Evolutionary conservation across 805 yeast species (phyloP), one percentile per base, ranked within the genome.

Genomic region (Wickerhamomyces mucosus): DNA sequence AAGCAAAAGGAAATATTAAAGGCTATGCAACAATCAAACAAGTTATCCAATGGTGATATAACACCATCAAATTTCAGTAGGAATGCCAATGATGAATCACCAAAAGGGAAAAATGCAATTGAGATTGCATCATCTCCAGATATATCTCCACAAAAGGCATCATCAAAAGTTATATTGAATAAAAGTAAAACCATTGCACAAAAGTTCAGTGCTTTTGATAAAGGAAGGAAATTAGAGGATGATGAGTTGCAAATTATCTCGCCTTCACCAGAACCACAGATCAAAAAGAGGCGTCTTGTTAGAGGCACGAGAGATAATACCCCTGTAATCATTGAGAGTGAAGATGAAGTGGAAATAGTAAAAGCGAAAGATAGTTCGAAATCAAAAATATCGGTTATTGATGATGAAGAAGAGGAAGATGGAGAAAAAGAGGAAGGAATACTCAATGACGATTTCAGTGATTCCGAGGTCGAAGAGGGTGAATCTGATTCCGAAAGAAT

Each of bases 371-470:
- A 18, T 10, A 8, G 16, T 17, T 28, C n/a, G 26, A 27, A 9
- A 17, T 30, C 13, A 33, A 29, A 11, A 23, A 13, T 17, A 20
- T 4, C 13, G 28, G 24, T 46, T 26, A 19, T 38, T 3, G 47
- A 54, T 36, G 43, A 38, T 32, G 44, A 38, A 35, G 50, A 49
- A 31, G 40, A 48, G 27, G 39, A 43, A 10, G 68, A 61, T 21
- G 67, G 60, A n/a, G 77, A 65, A 28, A 71, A 60, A 16, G 69
- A 63, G 26, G 57, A 18, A 41, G 45, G 16, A n/a, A n/a, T n/a
- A n/a, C n/a, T n/a, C n/a, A 46, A 50, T 18, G 69, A 62, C 21
- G 72, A 65, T 40, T 66, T 50, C 25, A 55, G 54, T 20, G 75
- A 72, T 38, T 53, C 64, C 45, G 73, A 72, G 14, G 69, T 61